Evolutionary conservation across 78 protist genomes (phyloP), one percentile per base, ranked within the genome.

Genomic region (Tieghemostelium lacteum): DNA sequence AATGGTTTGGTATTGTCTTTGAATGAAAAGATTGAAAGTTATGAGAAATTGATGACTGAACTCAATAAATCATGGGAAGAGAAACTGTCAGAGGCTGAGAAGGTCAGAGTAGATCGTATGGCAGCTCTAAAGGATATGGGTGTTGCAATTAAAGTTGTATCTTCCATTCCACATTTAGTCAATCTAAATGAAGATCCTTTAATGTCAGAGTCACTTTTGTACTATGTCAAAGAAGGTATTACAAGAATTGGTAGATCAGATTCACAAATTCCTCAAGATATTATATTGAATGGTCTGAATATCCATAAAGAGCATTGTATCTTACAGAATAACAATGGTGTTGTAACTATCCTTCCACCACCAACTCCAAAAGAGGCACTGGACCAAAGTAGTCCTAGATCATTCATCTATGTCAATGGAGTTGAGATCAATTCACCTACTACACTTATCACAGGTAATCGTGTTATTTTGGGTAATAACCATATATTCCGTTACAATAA

Each of bases 181-280:
- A 96, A 96, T 89, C 60, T 96, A 55, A 96, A 94, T 78, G 97
- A 96, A 24, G 97, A 96, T 54, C 95, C 96, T 33, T 74, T 85
- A 61, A 91, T 92, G 95, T 62, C 76, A n/a, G 97, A 94, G 66
- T 78, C 92, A 28, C 73, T 96, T n/a, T 22, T 96, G 31, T 96
- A 96, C 61, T 85, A 77, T 86, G 57, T 96, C 5, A 58, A 54
- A 45, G 73, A 63, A 10, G 95, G 87, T 22, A n/a, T 40, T 42
- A 63, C 94, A 29, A n/a, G 77, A 75, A 73, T 76, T 67, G 95
- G 86, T 22, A 26, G 91, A 55, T 66, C 85, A 24, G 95, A 86
- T 69, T 63, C 92, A 0, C 77, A 75, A 10, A 57, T 61, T 1
- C 86, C 75, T 19, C 94, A 88, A 40, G 88, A 92, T 62, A 55